Conservation (phyloP, 495 filamentous ascomycete species). For the Penicillium macrosclerotiorum region DNA sequence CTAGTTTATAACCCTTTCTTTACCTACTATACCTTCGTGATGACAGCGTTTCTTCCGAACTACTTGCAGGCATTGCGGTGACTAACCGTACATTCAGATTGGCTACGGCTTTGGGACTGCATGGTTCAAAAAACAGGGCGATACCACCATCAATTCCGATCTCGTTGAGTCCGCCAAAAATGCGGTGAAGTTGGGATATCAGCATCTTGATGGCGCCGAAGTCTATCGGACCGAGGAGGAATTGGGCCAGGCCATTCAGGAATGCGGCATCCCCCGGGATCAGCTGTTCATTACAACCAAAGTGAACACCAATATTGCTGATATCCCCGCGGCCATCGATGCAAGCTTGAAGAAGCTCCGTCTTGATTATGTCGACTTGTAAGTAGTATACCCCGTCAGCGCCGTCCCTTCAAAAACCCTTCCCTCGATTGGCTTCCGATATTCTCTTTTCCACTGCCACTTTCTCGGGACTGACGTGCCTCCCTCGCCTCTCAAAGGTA, state of each 20-base stretch:
- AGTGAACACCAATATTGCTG: slow-evolving; percentile 52
- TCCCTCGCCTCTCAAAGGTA: slow-evolving; percentile 50
- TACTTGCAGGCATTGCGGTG: background rate
- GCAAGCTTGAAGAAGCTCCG: slow-evolving; percentile 71
- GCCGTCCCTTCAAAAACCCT: slow-evolving; percentile 2
- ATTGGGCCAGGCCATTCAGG: slow-evolving; percentile 70
- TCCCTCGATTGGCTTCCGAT: background rate
- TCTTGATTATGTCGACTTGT: slow-evolving; percentile 79
- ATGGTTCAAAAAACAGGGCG: slow-evolving; percentile 53
- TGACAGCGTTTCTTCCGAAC: too few relatives aligned
- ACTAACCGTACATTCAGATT: slow-evolving; percentile 45
- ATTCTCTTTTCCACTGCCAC: too few relatives aligned
- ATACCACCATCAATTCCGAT: slow-evolving; percentile 30
- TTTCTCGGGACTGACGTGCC: background rate
- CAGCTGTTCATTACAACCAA: slow-evolving; percentile 80
- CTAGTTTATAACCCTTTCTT: too few relatives aligned
- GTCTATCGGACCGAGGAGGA: slow-evolving; percentile 78
- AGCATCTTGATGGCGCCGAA: slow-evolving; percentile 80
- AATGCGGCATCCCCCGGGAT: slow-evolving; percentile 61
- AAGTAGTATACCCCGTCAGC: background rate
- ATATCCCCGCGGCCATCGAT: slow-evolving; percentile 65
- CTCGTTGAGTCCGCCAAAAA: slow-evolving; percentile 60
- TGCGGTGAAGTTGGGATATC: slow-evolving; percentile 69
- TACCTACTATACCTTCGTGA: too few relatives aligned
- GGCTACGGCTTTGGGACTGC: slow-evolving; percentile 70